Evolutionary conservation across 176 grass and related monocot species (phyloP), one percentile per base, ranked within the genome.

Genomic region (Carex scoparia): DNA sequence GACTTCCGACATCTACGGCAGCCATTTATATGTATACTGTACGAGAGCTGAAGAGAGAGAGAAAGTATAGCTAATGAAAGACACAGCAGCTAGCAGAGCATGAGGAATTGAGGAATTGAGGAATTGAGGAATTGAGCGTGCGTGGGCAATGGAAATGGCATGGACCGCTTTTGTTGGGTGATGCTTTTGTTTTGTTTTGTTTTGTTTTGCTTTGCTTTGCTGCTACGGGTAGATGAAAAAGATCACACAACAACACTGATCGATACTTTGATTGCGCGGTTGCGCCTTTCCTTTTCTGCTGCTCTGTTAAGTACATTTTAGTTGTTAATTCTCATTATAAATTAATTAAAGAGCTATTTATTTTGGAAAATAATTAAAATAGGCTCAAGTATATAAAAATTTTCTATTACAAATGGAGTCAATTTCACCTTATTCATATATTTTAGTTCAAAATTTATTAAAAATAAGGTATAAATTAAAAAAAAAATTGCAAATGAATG

Each of bases 191-290:
- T 81, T 57, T 78, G 27, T 10, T 78, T 57, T 78, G 27, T n/a
- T 81, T 40, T 40, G 38, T 5, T 81, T 57, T 78, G 27, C 13
- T 78, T 57, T 78, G 27, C 51, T 78, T 33, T 7, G 10, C 8
- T 56, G 74, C 74, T 78, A 79, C 53, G 74, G 6, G 74, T 58
- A 79, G 2, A 5, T 79, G 74, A 79, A 56, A 79, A 79, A 79
- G 5, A 33, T 79, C 51, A 58, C 74, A 56, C 74, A 57, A 16
- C 74, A 79, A 79, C 74, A 58, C 4, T 56, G 74, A 57, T 33
- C 9, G 48, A 78, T 56, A 33, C 33, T 18, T 46, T 46, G 8
- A 23, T 23, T 23, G 23, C 23, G 23, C 23, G 23, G 23, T 0
- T 6, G 12, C 56, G 16, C 16, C 3, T 61, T 19, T 61, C 5